Percentiles rank a stretch among this genome's conserved stretches.
Evolutionary conservation across 108 stramenopile species (phyloP).

Genomic region (Cyclotella sp.): DNA sequence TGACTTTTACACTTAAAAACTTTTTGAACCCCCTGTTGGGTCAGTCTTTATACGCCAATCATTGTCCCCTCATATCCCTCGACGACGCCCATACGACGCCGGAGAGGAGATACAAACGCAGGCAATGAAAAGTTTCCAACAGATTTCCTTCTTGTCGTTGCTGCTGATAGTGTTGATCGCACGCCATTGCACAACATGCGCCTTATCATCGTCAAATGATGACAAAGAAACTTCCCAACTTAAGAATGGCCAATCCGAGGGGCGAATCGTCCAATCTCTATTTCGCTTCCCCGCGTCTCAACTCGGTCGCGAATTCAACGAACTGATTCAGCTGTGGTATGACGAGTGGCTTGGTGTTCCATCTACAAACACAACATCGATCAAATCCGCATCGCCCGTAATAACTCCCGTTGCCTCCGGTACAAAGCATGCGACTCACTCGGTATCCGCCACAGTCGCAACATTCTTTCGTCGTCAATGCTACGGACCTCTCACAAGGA

Average conservation of each 20-base stretch:
- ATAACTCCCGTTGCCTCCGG: conserved; percentile 47
- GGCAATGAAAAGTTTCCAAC: no score
- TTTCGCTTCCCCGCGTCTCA: conserved; percentile 40
- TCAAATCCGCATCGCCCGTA: background rate
- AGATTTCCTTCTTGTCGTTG: no score
- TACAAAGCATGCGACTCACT: conserved; percentile 25
- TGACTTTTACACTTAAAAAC: no score
- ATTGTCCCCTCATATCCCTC: no score
- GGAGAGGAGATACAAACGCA: no score
- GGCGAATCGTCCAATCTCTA: conserved; percentile 36
- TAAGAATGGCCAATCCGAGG: background rate
- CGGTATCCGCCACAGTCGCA: conserved; percentile 39
- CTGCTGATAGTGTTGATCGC: background rate
- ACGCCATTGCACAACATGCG: conserved; percentile 1
- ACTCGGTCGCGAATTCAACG: conserved; percentile 34
- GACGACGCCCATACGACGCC: no score
- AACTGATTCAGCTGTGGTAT: conserved; percentile 28
- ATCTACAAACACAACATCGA: conserved; percentile 1
- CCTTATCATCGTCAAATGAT: background rate
- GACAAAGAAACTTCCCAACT: background rate
- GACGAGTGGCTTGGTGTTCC: conserved; percentile 21
- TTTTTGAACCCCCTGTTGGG: no score
- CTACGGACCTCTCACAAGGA: conserved; percentile 26
- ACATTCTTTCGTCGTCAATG: conserved; percentile 52
- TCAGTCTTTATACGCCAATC: no score